Evolutionary conservation across 805 yeast genomes (phyloP), one percentile per base, ranked within the genome.

Genomic region (Jamesozyma piceae): DNA sequence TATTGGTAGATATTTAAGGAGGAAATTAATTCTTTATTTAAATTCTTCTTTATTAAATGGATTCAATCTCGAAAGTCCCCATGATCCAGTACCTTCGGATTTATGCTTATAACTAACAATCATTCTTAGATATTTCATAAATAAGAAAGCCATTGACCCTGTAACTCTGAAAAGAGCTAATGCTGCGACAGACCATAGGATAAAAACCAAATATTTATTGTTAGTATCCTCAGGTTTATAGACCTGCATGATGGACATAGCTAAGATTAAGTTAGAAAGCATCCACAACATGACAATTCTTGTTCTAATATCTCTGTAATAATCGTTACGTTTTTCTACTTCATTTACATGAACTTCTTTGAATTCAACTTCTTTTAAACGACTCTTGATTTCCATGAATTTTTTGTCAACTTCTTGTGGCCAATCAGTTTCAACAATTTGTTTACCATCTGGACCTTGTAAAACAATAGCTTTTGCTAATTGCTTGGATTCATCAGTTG

Each of bases 271-370:
- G 60, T 92, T 92, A 22, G 83, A 69, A 38, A 89, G 71, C 72
- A 92, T 75, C 98, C 98, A 92, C n/a, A 78, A 66, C 55, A 92
- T 74, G n/a, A 92, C 98, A 41, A 92, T 96, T 51, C 92, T 75
- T 1, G 98, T 86, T 67, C 99, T 79, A 19, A 92, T 82, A 59
- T 90, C 95, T 58, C 95, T 78, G 58, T 92, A 95, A 61, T 92
- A 90, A 61, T 92, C 98, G 52, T 85, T 95, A 24, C 58, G 58
- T 36, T 49, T 48, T 46, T 62, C 59, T 4, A 51, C 54, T 43
- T 55, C 54, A 41, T 63, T 64, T 4, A 58, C 49, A 14, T 46
- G 46, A 2, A 48, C 38, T 43, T 60, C 63, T 35, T 57, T 49
- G 21, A 55, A 45, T 43, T 62, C 65, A 8, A 55, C 52, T 37